A percentile compares a stretch with the other conserved stretches of the same genome.
Conservation (phyloP, 2,329 filamentous ascomycete genomes). For the Dissoconium aciculare region DNA sequence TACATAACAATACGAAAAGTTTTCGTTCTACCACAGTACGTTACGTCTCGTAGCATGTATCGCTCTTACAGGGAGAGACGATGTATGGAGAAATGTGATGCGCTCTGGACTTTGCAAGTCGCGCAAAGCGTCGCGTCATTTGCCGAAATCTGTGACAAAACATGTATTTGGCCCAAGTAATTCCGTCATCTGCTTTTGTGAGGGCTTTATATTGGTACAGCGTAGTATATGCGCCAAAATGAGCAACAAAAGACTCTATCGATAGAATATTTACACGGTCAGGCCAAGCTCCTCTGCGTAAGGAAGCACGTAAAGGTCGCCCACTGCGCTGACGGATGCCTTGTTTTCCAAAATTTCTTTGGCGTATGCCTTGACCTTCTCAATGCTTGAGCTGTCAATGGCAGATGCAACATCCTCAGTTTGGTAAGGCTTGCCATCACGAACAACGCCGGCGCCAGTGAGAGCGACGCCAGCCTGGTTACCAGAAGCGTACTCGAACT, state of each 20-base stretch:
- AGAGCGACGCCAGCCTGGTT: slow-evolving; percentile 63
- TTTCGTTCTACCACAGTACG: too few relatives aligned
- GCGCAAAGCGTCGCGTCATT: too few relatives aligned
- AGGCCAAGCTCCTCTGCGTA: slow-evolving; percentile 90
- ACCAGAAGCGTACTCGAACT: slow-evolving; percentile 67
- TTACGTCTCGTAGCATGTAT: too few relatives aligned
- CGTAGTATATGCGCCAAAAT: slow-evolving; percentile 17
- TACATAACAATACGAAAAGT: too few relatives aligned
- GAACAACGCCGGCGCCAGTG: slow-evolving; percentile 71
- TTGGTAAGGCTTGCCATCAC: slow-evolving; percentile 69
- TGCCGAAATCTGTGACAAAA: too few relatives aligned
- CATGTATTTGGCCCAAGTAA: too few relatives aligned
- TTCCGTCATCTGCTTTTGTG: too few relatives aligned
- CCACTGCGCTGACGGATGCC: slow-evolving; percentile 76
- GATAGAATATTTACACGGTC: slow-evolving; percentile 56
- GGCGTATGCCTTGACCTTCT: slow-evolving; percentile 79
- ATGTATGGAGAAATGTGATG: too few relatives aligned
- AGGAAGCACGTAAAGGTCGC: slow-evolving; percentile 80
- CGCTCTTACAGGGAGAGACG: too few relatives aligned
- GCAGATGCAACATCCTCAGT: slow-evolving; percentile 64
- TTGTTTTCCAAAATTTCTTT: slow-evolving; percentile 78
- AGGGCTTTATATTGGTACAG: slow-evolving; percentile 21
- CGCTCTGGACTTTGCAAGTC: too few relatives aligned
- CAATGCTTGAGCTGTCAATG: slow-evolving; percentile 65
- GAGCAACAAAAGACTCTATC: slow-evolving; percentile 16